Base-by-base conservation (phyloP, 164 flowering plant species). In the Vitis cinerea region DNA sequence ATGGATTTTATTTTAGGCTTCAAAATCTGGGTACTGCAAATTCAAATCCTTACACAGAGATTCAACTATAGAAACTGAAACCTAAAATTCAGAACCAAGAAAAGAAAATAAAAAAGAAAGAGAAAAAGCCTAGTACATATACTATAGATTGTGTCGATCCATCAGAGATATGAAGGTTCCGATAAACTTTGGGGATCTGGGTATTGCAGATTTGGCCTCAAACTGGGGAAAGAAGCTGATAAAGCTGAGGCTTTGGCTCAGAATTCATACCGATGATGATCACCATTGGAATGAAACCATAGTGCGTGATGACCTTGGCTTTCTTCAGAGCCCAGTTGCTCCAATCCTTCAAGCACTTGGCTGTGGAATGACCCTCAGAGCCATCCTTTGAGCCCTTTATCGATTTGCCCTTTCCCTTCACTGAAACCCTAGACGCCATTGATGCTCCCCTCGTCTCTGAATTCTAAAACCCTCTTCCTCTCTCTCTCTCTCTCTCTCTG, bases 261-360 rank as follows among this genome's bases (percentile, higher is more conserved):
- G 87, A 78, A 61, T 82, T 84, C 90, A 89, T 89, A 63, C 90
- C 88, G 68, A 85, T 82, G 81, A 87, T 66, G 81, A 89, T 89
- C 44, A 87, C 73, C 23, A 87, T 53, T 2, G 97, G 98, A 53
- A 91, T 90, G 78, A 93, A 91, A 11, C 97, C 97, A 61, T 89
- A 90, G 79, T 93, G 98, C 44, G 91, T 79, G 67, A 87, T 67
- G 44, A 90, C 90, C 72, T 93, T 93, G 4, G 89, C 97, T 68
- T 89, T 87, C 87, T 86, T 89, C 77, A 86, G 17, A 10, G 86
- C 54, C 96, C 94, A 90, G 9, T 77, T 88, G 72, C 78, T 88
- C 97, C 94, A 88, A 59, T 87, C 93, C 82, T 89, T 87, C 65
- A 90, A 15, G 56, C 65, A 67, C 70, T 85, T 83, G 50, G 60